Evolutionary conservation across 1,139 yeast species (phyloP), one percentile per base, ranked within the genome.

Genomic region (Wickerhamomyces sp.): DNA sequence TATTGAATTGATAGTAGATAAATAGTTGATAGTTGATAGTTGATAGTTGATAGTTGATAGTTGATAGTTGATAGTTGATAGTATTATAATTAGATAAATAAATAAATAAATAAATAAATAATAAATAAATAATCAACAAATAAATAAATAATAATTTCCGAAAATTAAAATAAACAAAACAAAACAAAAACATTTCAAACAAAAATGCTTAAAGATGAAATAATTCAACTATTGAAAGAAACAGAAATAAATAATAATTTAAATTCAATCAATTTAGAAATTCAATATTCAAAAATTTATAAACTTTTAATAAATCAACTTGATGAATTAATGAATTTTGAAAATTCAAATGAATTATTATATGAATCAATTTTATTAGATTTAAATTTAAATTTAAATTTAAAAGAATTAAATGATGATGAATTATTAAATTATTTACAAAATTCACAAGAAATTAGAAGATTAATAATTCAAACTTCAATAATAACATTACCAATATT

Each of bases 401-500:
- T 26, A 13, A 27, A 7, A 9, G 9, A 10, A 4, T 18, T 18
- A 10, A 10, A 35, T 15, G 47, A 44, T 13, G 48, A 38, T 18
- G 42, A 49, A 35, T 37, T 46, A 13, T n/a, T 52, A 18, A 33
- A 23, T 18, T 42, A 48, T 31, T 35, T 46, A n/a, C 34, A 43
- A 30, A 47, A 45, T 27, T 36, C 48, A 15, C 51, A 45, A 23
- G 30, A 45, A 1, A 41, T 55, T 10, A 37, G 58, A 38, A 46
- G 49, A 37, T 45, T 52, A 13, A 46, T 56, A 1, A 38, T 55
- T 10, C 57, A 53, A 11, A 53, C 52, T 36, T 44, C 51, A 15
- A 32, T 48, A 23, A 46, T 49, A 3, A 53, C 61, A 4, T 35
- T 57, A 1, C 63, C 65, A 1, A 23, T 57, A 1, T 45, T 62